Conservation (phyloP, 2,329 filamentous ascomycete species). For the Kalaharituber pfeilii region DNA sequence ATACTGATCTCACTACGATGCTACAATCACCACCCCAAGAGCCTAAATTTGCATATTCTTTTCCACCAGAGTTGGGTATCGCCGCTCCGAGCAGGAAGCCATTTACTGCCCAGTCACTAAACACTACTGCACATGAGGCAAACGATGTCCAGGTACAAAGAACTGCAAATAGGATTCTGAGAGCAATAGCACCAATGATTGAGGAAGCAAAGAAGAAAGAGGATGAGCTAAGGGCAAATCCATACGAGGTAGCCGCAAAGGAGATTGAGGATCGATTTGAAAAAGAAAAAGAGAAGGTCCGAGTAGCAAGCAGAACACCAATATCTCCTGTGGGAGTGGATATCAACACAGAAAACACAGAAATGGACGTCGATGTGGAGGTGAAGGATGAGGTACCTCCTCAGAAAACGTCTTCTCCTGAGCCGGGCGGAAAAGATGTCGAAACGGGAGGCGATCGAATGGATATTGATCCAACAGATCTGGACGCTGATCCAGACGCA, state of each 20-base stretch:
- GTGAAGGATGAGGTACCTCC: not conserved
- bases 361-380: not conserved
- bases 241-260: not conserved
- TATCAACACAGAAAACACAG: not conserved
- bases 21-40: conserved; percentile 31
- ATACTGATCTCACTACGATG: conserved; percentile 35
- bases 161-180: conserved; percentile 4
- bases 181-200: conserved; percentile 4
- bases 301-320: not conserved
- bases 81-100: not conserved
- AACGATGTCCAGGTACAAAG: conserved; percentile 3
- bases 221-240: not conserved
- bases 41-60: conserved; percentile 7
- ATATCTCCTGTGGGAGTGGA: not conserved
- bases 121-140: not conserved
- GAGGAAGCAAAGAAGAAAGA: conserved; percentile 6
- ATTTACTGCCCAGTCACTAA: not conserved
- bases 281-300: not conserved
- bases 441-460: not conserved
- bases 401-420: not conserved
- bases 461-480: not conserved
- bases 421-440: not conserved
- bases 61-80: conserved; percentile 1
- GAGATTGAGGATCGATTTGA: not conserved
- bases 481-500: not conserved